A percentile compares a stretch with the other conserved stretches of the same genome.
Evolutionary conservation across 2,329 filamentous ascomycete genomes (phyloP).

Genomic region (Escovopsis sp.): DNA sequence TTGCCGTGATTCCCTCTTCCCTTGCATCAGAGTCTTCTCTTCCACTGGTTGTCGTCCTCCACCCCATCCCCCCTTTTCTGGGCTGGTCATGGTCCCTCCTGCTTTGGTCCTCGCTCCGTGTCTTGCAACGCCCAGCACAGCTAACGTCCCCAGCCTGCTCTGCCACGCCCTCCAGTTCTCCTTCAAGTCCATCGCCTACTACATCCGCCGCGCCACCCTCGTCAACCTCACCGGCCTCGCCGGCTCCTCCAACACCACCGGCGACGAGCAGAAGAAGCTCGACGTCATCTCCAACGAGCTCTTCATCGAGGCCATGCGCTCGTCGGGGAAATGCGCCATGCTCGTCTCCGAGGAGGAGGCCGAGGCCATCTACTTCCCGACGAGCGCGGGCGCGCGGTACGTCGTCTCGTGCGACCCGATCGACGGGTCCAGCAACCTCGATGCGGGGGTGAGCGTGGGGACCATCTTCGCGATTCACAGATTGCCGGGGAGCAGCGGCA

Average conservation of each 20-base stretch:
- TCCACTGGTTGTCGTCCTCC: too few relatives aligned
- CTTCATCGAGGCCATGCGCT: conserved; percentile 90
- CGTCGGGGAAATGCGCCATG: conserved; percentile 76
- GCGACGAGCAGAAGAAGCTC: conserved; percentile 98
- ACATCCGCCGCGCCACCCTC: conserved; percentile 87
- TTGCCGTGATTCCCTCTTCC: background rate
- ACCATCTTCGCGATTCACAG: conserved; percentile 95
- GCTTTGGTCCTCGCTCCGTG: too few relatives aligned
- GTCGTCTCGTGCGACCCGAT: conserved; percentile 96
- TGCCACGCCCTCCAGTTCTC: conserved; percentile 98
- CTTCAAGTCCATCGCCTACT: conserved; percentile 99
- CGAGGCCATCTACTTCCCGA: conserved; percentile 73
- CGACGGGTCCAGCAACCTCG: conserved; percentile 92
- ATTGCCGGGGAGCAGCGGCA: conserved; percentile 66
- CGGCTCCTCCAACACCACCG: conserved; percentile 85
- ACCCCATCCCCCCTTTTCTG: conserved; percentile 64
- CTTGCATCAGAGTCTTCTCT: background rate
- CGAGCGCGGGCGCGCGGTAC: conserved; percentile 64
- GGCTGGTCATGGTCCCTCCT: too few relatives aligned
- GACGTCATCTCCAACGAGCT: conserved; percentile 98
- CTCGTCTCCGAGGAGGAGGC: conserved; percentile 98
- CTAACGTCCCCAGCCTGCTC: conserved; percentile 49
- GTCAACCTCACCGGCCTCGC: conserved; percentile 93
- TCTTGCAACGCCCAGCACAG: background rate
- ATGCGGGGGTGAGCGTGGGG: conserved; percentile 92